Evolutionary conservation across 192 early-diverging fungal genomes (phyloP).

Genomic region (Coemansia sp.): DNA sequence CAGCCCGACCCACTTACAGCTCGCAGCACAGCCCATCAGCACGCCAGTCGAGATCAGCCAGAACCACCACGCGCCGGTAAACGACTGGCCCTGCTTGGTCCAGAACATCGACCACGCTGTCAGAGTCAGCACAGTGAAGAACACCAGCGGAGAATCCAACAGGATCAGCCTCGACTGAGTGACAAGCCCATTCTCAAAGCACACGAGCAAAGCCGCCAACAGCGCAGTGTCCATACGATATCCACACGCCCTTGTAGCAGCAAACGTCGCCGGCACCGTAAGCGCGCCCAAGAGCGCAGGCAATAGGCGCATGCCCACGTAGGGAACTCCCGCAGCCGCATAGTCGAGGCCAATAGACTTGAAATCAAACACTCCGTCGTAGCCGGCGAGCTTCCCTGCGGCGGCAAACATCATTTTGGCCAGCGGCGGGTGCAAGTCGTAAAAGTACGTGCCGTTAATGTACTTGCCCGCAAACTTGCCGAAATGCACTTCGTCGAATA

Average conservation of each 20-base stretch:
- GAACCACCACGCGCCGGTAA: conserved; percentile 80
- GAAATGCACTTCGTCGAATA: conserved; percentile 99
- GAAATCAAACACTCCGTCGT: conserved; percentile 94
- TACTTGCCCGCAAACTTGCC: conserved; percentile 95
- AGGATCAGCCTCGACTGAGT: conserved; percentile 93
- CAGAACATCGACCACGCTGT: conserved; percentile 90
- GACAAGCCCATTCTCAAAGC: conserved; percentile 90
- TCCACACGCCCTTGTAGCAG: conserved; percentile 78
- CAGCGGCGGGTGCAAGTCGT: conserved; percentile 95
- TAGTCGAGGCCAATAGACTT: conserved; percentile 95
- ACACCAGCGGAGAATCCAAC: conserved; percentile 88
- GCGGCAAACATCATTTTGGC: conserved; percentile 89
- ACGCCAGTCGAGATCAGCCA: conserved; percentile 90
- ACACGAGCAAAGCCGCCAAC: conserved; percentile 78
- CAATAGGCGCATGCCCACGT: conserved; percentile 83
- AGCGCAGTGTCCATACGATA: conserved; percentile 69
- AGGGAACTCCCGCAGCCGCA: conserved; percentile 84
- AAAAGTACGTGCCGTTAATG: conserved; percentile 83
- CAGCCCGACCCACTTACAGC: conserved; percentile 95
- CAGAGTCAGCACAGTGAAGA: conserved; percentile 80
- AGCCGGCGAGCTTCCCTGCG: conserved; percentile 79
- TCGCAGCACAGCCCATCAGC: conserved; percentile 69
- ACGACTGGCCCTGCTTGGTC: conserved; percentile 69
- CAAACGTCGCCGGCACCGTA: conserved; percentile 80
- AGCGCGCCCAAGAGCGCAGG: conserved; percentile 79